Evolutionary conservation across 2,329 filamentous ascomycete genomes (phyloP).

Genomic region (Ophioceras dolichostomum): DNA sequence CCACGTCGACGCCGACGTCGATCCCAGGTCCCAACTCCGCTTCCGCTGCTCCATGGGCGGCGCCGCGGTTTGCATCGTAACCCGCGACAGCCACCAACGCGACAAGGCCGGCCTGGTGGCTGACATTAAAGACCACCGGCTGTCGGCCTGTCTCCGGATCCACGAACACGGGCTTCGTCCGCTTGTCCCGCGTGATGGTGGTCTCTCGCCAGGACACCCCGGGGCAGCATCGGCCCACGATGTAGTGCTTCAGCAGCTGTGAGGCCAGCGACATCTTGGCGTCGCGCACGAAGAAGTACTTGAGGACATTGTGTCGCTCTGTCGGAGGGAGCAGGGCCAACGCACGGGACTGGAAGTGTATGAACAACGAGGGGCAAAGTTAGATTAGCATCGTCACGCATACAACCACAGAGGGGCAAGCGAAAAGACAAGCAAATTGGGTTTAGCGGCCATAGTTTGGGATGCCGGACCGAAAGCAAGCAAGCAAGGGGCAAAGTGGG

Average conservation of each 20-base stretch:
- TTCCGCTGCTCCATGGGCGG: background rate
- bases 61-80: constrained; percentile 18
- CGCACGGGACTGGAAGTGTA: constrained; percentile 31
- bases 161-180: constrained; percentile 40
- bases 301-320: constrained; percentile 45
- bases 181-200: constrained; percentile 39
- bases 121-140: constrained; percentile 59
- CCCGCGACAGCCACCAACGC: constrained; percentile 44
- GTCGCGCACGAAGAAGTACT: constrained; percentile 56
- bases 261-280: constrained; percentile 65
- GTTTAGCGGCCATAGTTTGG: no score
- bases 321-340: constrained; percentile 37
- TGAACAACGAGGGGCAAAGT: no score
- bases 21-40: no score
- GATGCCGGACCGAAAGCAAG: background rate
- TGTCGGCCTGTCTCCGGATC: constrained; percentile 32
- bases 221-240: constrained; percentile 34
- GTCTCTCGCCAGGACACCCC: constrained; percentile 49
- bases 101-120: constrained; percentile 67
- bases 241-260: constrained; percentile 60
- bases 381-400: no score
- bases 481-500: background rate
- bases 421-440: no score
- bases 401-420: no score
- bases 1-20: constrained; percentile 62